Evolutionary conservation across 345 rosid genomes (phyloP).

Genomic region (Eutrema japonicum): DNA sequence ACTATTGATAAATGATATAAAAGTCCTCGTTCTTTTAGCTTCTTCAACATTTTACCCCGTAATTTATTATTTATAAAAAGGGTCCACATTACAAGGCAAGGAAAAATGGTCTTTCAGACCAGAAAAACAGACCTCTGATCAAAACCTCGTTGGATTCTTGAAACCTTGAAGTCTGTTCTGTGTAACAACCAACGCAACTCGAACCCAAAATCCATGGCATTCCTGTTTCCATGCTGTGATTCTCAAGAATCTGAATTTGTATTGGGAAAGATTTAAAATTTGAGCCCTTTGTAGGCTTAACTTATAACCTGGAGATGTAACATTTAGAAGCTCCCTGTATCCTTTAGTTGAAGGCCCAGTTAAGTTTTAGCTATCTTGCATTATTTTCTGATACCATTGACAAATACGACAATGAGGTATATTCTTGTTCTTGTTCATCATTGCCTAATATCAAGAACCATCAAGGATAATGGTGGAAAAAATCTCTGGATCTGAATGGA

Average conservation of each 20-base stretch:
- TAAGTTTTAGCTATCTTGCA: background rate
- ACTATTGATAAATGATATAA: background rate
- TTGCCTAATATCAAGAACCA: background rate
- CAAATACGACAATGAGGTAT: background rate
- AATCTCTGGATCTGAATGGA: background rate
- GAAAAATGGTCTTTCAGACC: no score
- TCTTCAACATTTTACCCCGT: background rate
- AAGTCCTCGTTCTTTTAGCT: background rate
- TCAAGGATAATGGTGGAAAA: slow-evolving; percentile 9
- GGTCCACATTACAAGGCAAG: background rate
- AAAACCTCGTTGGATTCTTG: background rate
- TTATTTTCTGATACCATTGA: background rate
- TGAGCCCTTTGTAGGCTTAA: background rate
- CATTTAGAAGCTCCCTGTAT: background rate
- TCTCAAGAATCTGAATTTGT: background rate
- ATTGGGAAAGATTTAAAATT: background rate
- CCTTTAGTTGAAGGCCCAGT: background rate
- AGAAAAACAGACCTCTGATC: no score
- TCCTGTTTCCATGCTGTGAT: background rate
- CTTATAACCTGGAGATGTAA: background rate
- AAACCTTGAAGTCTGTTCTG: background rate
- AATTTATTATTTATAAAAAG: background rate
- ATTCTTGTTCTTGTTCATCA: background rate
- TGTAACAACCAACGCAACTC: background rate
- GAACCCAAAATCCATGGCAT: background rate